phyloP scores from a whole-genome alignment of 306 rosid genomes.

The Notholithocarpus densiflorus region DNA sequence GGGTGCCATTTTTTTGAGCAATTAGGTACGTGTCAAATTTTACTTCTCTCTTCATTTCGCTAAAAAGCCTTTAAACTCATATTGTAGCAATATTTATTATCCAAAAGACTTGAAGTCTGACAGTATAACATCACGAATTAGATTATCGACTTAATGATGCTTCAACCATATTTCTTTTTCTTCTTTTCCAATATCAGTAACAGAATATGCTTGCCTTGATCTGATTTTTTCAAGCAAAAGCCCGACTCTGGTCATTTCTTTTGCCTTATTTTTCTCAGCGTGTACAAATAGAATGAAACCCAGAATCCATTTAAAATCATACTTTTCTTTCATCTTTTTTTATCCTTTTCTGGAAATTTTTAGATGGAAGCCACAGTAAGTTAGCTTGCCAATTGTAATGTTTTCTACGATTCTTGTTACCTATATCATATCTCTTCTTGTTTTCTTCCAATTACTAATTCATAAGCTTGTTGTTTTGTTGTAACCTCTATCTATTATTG shows the following conservation, averaged over 20 bases:
- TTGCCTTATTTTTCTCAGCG: conserved; percentile 46
- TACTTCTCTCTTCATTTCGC: too few relatives aligned
- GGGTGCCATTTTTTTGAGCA: too few relatives aligned
- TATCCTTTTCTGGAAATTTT: conserved; percentile 29
- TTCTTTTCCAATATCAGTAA: neutral
- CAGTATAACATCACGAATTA: too few relatives aligned
- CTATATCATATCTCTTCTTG: neutral
- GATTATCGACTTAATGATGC: too few relatives aligned
- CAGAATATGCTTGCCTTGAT: neutral
- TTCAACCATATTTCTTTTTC: too few relatives aligned
- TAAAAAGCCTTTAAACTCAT: too few relatives aligned
- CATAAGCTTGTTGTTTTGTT: neutral
- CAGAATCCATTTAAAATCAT: conserved; percentile 3
- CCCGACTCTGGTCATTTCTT: conserved; percentile 51
- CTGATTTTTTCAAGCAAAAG: conserved; percentile 26
- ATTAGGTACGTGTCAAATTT: too few relatives aligned
- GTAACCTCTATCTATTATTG: neutral
- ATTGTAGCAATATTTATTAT: too few relatives aligned
- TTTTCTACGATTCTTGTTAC: neutral
- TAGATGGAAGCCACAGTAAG: conserved; percentile 60
- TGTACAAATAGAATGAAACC: conserved; percentile 10
- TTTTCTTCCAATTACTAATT: neutral
- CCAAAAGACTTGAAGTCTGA: too few relatives aligned
- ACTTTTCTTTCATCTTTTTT: neutral
- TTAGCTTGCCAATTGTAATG: conserved; percentile 1